These are phyloP conservation scores for Plasmodium ovale DNA, from an alignment of 169 alveolate genomes.

Conservation along the genomic window DNA sequence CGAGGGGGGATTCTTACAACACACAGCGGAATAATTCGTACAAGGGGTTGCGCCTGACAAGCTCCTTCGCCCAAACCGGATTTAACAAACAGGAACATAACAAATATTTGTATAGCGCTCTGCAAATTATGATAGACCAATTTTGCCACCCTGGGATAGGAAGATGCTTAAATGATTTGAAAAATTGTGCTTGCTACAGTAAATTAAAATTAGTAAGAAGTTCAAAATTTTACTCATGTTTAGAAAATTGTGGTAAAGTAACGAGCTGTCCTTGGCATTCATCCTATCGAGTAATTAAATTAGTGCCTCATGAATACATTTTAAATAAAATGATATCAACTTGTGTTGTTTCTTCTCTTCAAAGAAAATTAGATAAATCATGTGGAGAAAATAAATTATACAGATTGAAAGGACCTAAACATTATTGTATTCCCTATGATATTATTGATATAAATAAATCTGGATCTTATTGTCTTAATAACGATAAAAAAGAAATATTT, in stretches of 20 bases:
- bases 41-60: too few species aligned
- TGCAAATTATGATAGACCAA: conserved; percentile 18
- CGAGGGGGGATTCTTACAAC: too few species aligned
- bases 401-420: neutral
- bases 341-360: conserved; percentile 38
- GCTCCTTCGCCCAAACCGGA: too few species aligned
- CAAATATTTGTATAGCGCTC: conserved; percentile 7
- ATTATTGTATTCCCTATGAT: conserved; percentile 71
- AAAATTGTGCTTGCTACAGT: neutral
- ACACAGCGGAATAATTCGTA: too few species aligned
- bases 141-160: conserved; percentile 52
- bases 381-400: conserved; percentile 67
- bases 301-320: conserved; percentile 3
- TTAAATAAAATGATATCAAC: conserved; percentile 8
- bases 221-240: neutral
- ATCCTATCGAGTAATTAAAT: neutral
- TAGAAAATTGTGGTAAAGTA: conserved; percentile 48
- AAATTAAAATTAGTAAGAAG: neutral
- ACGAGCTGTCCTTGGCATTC: neutral
- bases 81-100: too few species aligned
- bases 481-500: neutral
- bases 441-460: conserved; percentile 1
- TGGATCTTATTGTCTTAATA: conserved; percentile 4
- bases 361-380: conserved; percentile 22
- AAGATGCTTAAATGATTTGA: neutral